phyloP scores from a whole-genome alignment of 2,329 filamentous ascomycete genomes.

The Aspergillus chevalieri region DNA sequence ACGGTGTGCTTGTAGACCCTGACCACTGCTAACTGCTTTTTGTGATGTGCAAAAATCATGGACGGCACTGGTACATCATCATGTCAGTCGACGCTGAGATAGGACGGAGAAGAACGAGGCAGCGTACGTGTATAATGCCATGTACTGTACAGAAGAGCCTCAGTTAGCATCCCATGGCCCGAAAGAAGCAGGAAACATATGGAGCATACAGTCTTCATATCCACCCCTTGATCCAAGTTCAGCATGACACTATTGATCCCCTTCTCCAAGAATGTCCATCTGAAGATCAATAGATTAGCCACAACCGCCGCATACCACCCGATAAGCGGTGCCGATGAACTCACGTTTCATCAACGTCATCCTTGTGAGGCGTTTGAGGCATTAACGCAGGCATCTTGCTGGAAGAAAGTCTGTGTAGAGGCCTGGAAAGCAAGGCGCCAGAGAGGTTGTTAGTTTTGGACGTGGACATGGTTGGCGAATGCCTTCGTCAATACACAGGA shows the following conservation, averaged over 20 bases:
- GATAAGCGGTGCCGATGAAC: conserved; percentile 24
- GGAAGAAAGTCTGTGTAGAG: background rate
- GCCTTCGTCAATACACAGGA: too few species aligned
- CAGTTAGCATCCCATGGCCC: background rate
- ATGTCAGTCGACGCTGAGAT: conserved; percentile 9
- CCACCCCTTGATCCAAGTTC: conserved; percentile 83
- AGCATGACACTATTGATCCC: conserved; percentile 92
- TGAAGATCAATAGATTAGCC: conserved; percentile 33
- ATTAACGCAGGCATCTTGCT: conserved; percentile 32
- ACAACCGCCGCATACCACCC: background rate
- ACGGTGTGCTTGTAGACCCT: conserved; percentile 54
- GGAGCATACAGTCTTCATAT: conserved; percentile 70
- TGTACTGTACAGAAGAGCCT: conserved; percentile 54
- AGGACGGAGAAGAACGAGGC: conserved; percentile 10
- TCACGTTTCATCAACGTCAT: conserved; percentile 58
- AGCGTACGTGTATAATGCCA: conserved; percentile 84
- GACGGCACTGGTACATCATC: conserved; percentile 57
- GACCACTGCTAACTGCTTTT: conserved; percentile 67
- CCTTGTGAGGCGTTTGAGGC: conserved; percentile 48
- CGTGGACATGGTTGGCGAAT: background rate
- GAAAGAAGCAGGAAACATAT: background rate
- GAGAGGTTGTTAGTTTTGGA: conserved; percentile 1
- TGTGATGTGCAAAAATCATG: conserved; percentile 99
- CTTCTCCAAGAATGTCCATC: conserved; percentile 82
- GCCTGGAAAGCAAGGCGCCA: conserved; percentile 1